Evolutionary conservation across 2,329 filamentous ascomycete genomes (phyloP).

Genomic region (Sordariomycetes sp.): DNA sequence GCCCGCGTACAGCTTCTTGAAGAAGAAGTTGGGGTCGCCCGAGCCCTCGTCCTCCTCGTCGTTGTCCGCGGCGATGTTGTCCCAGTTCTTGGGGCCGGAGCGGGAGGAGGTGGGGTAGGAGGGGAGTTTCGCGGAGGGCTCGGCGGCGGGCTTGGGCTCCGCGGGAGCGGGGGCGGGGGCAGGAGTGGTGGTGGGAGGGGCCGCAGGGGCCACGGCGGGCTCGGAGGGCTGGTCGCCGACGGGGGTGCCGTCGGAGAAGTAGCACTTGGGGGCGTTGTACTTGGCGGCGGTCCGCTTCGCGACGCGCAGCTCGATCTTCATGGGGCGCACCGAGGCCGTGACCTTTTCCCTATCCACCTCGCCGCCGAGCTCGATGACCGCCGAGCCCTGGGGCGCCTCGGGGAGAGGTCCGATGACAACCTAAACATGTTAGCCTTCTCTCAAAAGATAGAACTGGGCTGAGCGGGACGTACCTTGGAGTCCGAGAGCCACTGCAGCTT

Average conservation of each 20-base stretch:
- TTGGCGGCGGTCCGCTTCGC: slow-evolving; percentile 58
- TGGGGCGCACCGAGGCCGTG: slow-evolving; percentile 55
- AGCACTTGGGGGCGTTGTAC: slow-evolving; percentile 40
- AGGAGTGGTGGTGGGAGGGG: neutral
- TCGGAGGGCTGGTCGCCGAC: neutral
- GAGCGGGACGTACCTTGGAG: slow-evolving; percentile 1
- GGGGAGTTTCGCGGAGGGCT: slow-evolving; percentile 24
- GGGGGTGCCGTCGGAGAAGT: neutral
- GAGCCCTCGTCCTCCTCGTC: slow-evolving; percentile 40
- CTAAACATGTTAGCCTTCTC: neutral
- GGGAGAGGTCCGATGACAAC: neutral
- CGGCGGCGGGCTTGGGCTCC: neutral
- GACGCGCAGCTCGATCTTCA: slow-evolving; percentile 70
- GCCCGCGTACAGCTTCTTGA: slow-evolving; percentile 76
- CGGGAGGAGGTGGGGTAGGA: slow-evolving; percentile 81
- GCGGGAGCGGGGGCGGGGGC: neutral
- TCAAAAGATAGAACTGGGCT: slow-evolving; percentile 8
- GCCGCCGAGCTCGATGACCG: neutral
- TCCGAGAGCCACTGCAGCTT: slow-evolving; percentile 19
- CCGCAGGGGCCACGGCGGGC: neutral
- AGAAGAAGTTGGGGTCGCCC: slow-evolving; percentile 66
- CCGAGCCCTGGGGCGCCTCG: neutral
- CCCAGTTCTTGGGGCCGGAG: slow-evolving; percentile 83
- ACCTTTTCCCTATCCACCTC: slow-evolving; percentile 12
- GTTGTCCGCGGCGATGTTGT: slow-evolving; percentile 57